A percentile compares a stretch with the other conserved stretches of the same genome.
Evolutionary conservation across 495 filamentous ascomycete species (phyloP).

Genomic region (Trichodelitschia bisporula): DNA sequence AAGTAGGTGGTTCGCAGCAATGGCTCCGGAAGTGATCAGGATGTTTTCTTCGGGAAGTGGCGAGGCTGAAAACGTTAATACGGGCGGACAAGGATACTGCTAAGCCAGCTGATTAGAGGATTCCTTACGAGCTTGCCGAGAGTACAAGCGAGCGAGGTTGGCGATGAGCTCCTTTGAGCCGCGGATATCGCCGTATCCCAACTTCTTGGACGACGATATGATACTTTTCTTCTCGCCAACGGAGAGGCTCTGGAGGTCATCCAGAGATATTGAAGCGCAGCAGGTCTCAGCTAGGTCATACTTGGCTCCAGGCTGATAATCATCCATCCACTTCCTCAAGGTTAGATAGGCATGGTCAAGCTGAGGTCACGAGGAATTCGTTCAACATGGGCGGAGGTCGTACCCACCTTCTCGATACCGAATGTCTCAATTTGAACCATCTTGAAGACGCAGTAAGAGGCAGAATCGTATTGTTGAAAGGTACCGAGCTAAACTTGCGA

Average conservation of each 20-base stretch:
- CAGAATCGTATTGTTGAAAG: no score
- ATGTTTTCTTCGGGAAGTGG: conserved; percentile 39
- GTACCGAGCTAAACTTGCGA: no score
- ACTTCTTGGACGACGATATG: conserved; percentile 21
- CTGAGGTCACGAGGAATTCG: neutral
- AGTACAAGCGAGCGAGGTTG: neutral
- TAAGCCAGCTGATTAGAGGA: no score
- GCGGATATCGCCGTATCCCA: conserved; percentile 48
- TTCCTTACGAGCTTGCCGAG: no score
- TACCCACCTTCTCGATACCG: neutral
- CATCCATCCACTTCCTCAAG: conserved; percentile 98
- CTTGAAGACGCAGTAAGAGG: no score
- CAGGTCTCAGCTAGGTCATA: conserved; percentile 81
- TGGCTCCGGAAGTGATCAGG: conserved; percentile 59
- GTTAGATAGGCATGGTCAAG: conserved; percentile 1
- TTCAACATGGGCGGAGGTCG: neutral
- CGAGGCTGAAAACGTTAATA: conserved; percentile 36
- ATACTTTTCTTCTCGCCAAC: conserved; percentile 24
- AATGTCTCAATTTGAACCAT: neutral
- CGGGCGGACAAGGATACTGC: conserved; percentile 20
- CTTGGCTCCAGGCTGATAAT: conserved; percentile 45
- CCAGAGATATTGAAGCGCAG: conserved; percentile 53
- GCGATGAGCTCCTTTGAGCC: conserved; percentile 29
- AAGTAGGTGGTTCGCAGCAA: conserved; percentile 57
- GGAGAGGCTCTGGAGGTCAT: conserved; percentile 36